Evolutionary conservation across 2,329 filamentous ascomycete species (phyloP).

Genomic region (Coleophoma cylindrospora): DNA sequence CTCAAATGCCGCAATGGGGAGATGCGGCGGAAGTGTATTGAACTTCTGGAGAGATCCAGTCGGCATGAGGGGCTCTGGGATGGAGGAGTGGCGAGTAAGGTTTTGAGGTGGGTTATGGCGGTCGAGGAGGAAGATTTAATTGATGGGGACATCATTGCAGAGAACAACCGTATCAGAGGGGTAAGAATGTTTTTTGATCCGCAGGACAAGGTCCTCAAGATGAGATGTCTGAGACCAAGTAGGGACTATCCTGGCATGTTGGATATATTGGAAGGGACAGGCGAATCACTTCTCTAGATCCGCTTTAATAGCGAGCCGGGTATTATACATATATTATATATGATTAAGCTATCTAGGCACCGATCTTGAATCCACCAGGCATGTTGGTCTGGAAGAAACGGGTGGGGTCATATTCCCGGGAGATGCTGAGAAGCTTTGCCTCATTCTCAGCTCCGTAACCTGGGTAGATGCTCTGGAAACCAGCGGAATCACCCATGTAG

Average conservation of each 20-base stretch:
- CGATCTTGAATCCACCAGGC: slow-evolving; percentile 2
- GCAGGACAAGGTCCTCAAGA: neutral
- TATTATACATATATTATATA: too few relatives aligned
- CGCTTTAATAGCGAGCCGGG: too few relatives aligned
- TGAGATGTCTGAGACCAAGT: neutral
- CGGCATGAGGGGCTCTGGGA: slow-evolving; percentile 7
- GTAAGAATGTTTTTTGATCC: neutral
- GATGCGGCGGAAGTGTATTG: slow-evolving; percentile 3
- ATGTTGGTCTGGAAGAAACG: slow-evolving; percentile 1
- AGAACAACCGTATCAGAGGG: neutral
- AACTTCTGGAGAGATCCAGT: neutral
- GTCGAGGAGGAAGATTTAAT: slow-evolving; percentile 6
- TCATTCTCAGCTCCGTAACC: slow-evolving; percentile 1
- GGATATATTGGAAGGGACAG: neutral
- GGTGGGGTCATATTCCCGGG: neutral
- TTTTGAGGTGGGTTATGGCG: slow-evolving; percentile 5
- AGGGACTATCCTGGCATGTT: neutral
- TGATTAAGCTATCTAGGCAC: neutral
- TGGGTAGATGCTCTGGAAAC: slow-evolving; percentile 15
- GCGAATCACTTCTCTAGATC: too few relatives aligned
- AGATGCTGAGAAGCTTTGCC: neutral
- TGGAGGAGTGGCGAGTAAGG: slow-evolving; percentile 1
- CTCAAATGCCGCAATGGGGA: slow-evolving; percentile 27
- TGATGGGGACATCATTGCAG: neutral
- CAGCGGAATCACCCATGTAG: slow-evolving; percentile 31